Evolutionary conservation across 2,329 filamentous ascomycete genomes (phyloP).

Genomic region (Colletotrichum sp.): DNA sequence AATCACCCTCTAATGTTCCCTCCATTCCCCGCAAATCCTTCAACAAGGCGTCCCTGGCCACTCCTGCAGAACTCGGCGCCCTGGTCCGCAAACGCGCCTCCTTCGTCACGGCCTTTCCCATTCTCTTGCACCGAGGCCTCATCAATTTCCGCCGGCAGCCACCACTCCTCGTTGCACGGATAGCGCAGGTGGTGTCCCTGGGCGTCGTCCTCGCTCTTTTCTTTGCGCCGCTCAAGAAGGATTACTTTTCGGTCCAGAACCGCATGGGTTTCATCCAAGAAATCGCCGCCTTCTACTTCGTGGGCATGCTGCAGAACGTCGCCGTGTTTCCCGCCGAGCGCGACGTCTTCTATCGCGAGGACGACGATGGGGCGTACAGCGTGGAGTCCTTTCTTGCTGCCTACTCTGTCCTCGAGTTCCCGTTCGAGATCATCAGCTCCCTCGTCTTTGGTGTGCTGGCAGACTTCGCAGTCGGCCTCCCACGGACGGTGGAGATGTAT

Average conservation of each 20-base stretch:
- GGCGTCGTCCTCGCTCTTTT: slow-evolving; percentile 69
- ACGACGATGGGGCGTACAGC: slow-evolving; percentile 75
- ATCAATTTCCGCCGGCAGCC: slow-evolving; percentile 75
- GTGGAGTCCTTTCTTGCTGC: slow-evolving; percentile 73
- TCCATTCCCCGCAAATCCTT: slow-evolving; percentile 42
- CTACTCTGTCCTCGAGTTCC: slow-evolving; percentile 73
- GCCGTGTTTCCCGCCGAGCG: slow-evolving; percentile 75
- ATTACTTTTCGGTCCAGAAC: slow-evolving; percentile 75
- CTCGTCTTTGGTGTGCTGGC: slow-evolving; percentile 70
- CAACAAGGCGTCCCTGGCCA: slow-evolving; percentile 56
- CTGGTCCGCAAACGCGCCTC: slow-evolving; percentile 68
- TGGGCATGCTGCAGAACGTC: slow-evolving; percentile 82
- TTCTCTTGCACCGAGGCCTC: slow-evolving; percentile 69
- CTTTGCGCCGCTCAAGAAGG: slow-evolving; percentile 72
- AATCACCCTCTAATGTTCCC: slow-evolving; percentile 3
- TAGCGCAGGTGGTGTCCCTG: slow-evolving; percentile 70
- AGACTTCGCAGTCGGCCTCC: slow-evolving; percentile 69
- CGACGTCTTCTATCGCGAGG: slow-evolving; percentile 79
- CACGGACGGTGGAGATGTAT: slow-evolving; percentile 67
- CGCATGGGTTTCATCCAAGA: slow-evolving; percentile 77
- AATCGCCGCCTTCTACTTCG: slow-evolving; percentile 73
- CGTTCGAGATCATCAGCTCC: slow-evolving; percentile 71
- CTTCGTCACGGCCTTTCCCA: slow-evolving; percentile 66
- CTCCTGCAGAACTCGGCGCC: slow-evolving; percentile 74
- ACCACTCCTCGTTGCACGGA: slow-evolving; percentile 65